phyloP scores from a whole-genome alignment of 1,284 basidiomycete species.

The Cryptococcus sp. region DNA sequence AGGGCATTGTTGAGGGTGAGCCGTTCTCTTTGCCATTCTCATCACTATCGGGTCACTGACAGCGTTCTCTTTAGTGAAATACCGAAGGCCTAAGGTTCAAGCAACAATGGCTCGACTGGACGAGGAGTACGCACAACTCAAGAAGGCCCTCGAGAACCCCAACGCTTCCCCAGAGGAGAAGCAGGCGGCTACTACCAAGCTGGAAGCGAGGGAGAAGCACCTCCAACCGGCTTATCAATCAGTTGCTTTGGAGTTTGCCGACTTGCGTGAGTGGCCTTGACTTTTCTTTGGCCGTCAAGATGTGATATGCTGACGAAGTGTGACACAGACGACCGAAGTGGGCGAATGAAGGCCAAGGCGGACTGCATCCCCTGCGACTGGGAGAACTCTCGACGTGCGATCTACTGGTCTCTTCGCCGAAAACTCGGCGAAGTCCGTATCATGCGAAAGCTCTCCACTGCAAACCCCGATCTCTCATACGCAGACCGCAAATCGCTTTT shows the following conservation, averaged over 20 bases:
- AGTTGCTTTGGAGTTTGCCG: conserved; percentile 90
- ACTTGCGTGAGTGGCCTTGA: conserved; percentile 82
- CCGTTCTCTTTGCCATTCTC: background rate
- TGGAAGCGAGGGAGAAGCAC: conserved; percentile 77
- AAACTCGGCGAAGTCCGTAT: conserved; percentile 57
- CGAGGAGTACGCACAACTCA: conserved; percentile 75
- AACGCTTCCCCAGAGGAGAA: conserved; percentile 73
- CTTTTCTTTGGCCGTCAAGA: background rate
- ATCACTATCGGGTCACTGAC: background rate
- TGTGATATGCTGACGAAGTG: background rate
- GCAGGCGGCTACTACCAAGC: conserved; percentile 65
- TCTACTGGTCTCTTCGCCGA: conserved; percentile 90
- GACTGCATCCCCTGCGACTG: conserved; percentile 80
- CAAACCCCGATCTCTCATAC: conserved; percentile 51
- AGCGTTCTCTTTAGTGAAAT: conserved; percentile 57
- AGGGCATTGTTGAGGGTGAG: conserved; percentile 82
- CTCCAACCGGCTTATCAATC: conserved; percentile 90
- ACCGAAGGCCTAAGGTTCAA: conserved; percentile 83
- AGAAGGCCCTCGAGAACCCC: conserved; percentile 73
- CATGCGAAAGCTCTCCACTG: conserved; percentile 50
- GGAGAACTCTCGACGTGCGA: conserved; percentile 85
- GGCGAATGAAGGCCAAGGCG: conserved; percentile 98
- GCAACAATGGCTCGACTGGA: conserved; percentile 94
- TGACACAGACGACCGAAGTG: conserved; percentile 67
- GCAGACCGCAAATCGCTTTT: conserved; percentile 47